Evolutionary conservation across 257 asterid genomes (phyloP).

Genomic region (Prunella vulgaris): DNA sequence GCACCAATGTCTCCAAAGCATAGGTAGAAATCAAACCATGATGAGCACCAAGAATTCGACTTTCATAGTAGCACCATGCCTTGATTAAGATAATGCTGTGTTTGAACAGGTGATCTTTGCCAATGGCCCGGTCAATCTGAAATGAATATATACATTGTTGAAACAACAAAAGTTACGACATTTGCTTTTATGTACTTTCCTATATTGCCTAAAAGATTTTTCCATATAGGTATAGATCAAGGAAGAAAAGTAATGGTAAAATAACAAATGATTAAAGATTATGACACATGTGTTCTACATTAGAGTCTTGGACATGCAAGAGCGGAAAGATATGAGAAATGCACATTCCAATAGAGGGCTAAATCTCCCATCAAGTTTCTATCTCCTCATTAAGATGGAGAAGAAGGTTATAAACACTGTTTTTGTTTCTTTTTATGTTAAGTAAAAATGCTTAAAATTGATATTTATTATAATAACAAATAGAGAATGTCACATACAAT

Average conservation of each 20-base stretch:
- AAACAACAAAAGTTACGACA: not conserved
- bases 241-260: not conserved
- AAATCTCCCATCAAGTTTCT: not conserved
- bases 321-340: not conserved
- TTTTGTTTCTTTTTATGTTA: not conserved
- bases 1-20: slow-evolving; percentile 87
- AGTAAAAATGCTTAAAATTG: not conserved
- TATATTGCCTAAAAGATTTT: not conserved
- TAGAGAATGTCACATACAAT: not conserved
- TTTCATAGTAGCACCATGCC: slow-evolving; percentile 97
- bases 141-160: slow-evolving; percentile 18
- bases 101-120: slow-evolving; percentile 77
- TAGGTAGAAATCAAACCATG: slow-evolving; percentile 92
- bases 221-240: not conserved
- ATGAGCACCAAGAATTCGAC: slow-evolving; percentile 91
- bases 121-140: slow-evolving; percentile 81
- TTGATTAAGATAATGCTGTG: slow-evolving; percentile 81
- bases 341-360: not conserved
- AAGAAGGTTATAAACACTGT: not conserved
- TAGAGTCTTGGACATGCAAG: not conserved
- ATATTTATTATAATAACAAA: not conserved
- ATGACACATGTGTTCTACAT: not conserved
- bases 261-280: not conserved
- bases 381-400: not conserved
- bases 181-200: not conserved